Evolutionary conservation across 345 rosid genomes (phyloP).

Genomic region (Hibiscus trionum): DNA sequence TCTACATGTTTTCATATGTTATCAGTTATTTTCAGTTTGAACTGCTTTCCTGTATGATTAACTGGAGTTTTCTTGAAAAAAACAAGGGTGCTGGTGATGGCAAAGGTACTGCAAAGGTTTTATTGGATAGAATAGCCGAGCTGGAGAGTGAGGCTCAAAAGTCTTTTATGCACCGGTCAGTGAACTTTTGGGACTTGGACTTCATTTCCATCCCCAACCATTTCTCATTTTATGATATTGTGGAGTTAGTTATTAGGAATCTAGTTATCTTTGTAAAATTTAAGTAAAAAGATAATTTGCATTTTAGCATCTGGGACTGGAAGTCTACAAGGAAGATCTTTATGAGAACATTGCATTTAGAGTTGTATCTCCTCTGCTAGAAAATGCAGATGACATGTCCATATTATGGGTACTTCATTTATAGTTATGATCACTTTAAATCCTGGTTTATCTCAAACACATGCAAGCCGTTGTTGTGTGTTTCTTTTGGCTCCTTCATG

Average conservation of each 20-base stretch:
- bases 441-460: not conserved
- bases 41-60: conserved; percentile 7
- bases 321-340: not conserved
- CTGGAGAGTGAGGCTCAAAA: conserved; percentile 94
- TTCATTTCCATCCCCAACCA: conserved; percentile 11
- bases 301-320: not conserved
- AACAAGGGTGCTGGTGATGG: conserved; percentile 78
- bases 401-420: not conserved
- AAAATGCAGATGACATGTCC: not conserved
- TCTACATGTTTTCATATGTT: conserved; percentile 5
- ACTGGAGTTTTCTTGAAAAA: conserved; percentile 21
- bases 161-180: conserved; percentile 98
- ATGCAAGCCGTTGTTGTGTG: not conserved
- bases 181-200: conserved; percentile 19
- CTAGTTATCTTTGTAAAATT: not conserved
- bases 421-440: not conserved
- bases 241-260: not conserved
- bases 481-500: not conserved
- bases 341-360: not conserved
- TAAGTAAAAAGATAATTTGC: not conserved
- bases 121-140: conserved; percentile 67
- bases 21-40: conserved; percentile 9
- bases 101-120: conserved; percentile 64
- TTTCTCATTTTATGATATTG: not conserved
- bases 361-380: not conserved